phyloP scores from a whole-genome alignment of 176 grass and related monocot species.

The Calamus simplicifolius region DNA sequence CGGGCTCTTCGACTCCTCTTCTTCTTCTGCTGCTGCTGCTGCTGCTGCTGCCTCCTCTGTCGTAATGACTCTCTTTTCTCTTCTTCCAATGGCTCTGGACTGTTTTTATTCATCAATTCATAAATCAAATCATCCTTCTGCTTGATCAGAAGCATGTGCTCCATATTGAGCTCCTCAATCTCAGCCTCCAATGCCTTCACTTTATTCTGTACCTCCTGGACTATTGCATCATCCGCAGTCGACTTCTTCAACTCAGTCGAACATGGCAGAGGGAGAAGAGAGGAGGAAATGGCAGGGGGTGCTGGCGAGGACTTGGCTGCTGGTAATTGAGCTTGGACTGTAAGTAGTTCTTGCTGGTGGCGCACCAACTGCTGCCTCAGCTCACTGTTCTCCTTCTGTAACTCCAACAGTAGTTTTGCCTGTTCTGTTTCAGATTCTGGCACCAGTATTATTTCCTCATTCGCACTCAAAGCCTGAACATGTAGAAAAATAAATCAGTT shows the following conservation, averaged over 20 bases:
- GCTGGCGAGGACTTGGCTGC: constrained; percentile 35
- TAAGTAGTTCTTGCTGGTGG: constrained; percentile 70
- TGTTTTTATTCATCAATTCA: constrained; percentile 59
- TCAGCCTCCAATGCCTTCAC: constrained; percentile 57
- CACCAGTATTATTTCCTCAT: constrained; percentile 48
- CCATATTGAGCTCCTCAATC: constrained; percentile 71
- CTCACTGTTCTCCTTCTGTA: constrained; percentile 84
- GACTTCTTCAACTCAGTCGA: constrained; percentile 48
- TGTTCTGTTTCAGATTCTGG: constrained; percentile 63
- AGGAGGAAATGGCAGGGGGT: constrained; percentile 25
- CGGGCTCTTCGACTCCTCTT: constrained; percentile 58
- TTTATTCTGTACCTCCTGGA: constrained; percentile 51
- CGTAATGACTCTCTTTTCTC: constrained; percentile 46
- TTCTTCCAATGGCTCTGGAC: constrained; percentile 19
- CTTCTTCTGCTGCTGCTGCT: neutral
- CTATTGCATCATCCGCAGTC: constrained; percentile 18
- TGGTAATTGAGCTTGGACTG: constrained; percentile 56
- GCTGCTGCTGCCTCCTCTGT: constrained; percentile 30
- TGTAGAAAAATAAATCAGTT: constrained; percentile 7
- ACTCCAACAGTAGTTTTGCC: constrained; percentile 65
- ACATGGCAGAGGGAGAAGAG: constrained; percentile 35
- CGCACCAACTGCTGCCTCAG: constrained; percentile 72
- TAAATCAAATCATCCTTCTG: constrained; percentile 77
- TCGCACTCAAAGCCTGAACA: constrained; percentile 29
- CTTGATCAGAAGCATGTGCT: constrained; percentile 60